phyloP scores from a whole-genome alignment of 768 basidiomycete genomes.

The Ephemerocybe angulata region DNA sequence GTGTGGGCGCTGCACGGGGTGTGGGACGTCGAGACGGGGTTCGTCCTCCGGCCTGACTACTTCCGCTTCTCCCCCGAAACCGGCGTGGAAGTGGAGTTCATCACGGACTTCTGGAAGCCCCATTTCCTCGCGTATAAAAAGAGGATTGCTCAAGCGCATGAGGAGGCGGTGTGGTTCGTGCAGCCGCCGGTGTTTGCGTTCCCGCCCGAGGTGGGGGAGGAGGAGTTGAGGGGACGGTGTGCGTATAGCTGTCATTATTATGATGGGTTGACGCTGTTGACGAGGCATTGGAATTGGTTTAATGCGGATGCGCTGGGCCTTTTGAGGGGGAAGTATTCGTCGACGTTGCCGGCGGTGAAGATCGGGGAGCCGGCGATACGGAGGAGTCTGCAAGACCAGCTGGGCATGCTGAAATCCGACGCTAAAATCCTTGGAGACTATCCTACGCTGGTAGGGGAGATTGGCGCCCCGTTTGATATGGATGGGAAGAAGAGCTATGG shows the following conservation, averaged over 20 bases:
- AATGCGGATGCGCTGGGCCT: slow-evolving; percentile 94
- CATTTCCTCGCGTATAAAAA: slow-evolving; percentile 56
- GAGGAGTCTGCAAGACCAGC: slow-evolving; percentile 74
- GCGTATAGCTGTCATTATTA: slow-evolving; percentile 87
- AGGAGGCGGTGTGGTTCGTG: slow-evolving; percentile 83
- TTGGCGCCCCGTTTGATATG: slow-evolving; percentile 94
- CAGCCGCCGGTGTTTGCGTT: slow-evolving; percentile 87
- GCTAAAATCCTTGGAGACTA: slow-evolving; percentile 62
- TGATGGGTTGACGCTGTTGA: slow-evolving; percentile 91
- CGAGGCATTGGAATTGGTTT: slow-evolving; percentile 91
- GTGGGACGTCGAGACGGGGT: slow-evolving; percentile 76
- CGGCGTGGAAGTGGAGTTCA: slow-evolving; percentile 57
- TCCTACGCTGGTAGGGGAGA: slow-evolving; percentile 93
- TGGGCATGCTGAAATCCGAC: slow-evolving; percentile 76
- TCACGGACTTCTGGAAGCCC: slow-evolving; percentile 75
- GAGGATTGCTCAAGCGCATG: slow-evolving; percentile 65
- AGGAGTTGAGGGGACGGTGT: slow-evolving; percentile 60
- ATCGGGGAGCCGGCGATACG: slow-evolving; percentile 85
- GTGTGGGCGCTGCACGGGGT: slow-evolving; percentile 88
- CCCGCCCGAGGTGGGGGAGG: slow-evolving; percentile 48
- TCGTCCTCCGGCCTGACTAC: slow-evolving; percentile 68
- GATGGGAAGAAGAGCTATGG: slow-evolving; percentile 85
- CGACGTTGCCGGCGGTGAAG: slow-evolving; percentile 65
- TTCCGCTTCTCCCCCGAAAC: slow-evolving; percentile 51
- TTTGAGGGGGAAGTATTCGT: slow-evolving; percentile 77